These are phyloP conservation scores for Dioszegia hungarica DNA, from an alignment of 768 basidiomycete genomes.

Conservation along the genomic window DNA sequence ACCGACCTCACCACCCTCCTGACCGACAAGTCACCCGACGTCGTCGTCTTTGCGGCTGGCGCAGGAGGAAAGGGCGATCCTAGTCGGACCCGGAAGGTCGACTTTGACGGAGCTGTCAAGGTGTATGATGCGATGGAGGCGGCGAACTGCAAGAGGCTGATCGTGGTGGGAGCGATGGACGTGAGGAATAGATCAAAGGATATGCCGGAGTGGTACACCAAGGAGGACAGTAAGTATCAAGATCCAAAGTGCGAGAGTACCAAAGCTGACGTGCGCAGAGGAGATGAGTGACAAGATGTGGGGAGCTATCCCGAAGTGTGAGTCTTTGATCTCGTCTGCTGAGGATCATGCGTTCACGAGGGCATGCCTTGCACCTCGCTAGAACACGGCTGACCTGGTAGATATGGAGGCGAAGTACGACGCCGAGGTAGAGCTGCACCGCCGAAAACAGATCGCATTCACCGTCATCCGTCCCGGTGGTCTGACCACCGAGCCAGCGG, in stretches of 20 bases:
- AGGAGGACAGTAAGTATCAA: slow-evolving; percentile 22
- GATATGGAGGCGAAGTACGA: slow-evolving; percentile 53
- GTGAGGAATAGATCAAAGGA: slow-evolving; percentile 52
- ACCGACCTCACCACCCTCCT: slow-evolving; percentile 55
- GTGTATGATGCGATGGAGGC: slow-evolving; percentile 65
- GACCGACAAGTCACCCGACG: slow-evolving; percentile 37
- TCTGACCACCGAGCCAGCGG: slow-evolving; percentile 56
- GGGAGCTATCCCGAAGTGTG: slow-evolving; percentile 52
- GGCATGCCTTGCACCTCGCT: no score
- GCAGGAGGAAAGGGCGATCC: slow-evolving; percentile 59
- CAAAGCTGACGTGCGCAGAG: slow-evolving; percentile 51
- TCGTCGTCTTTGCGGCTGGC: slow-evolving; percentile 53
- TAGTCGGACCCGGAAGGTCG: slow-evolving; percentile 55
- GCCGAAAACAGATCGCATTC: slow-evolving; percentile 61
- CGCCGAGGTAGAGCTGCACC: slow-evolving; percentile 52
- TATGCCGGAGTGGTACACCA: slow-evolving; percentile 34
- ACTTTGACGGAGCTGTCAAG: slow-evolving; percentile 63
- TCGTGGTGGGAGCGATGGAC: slow-evolving; percentile 62
- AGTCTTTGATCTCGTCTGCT: no score
- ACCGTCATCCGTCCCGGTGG: slow-evolving; percentile 64
- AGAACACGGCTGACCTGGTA: no score
- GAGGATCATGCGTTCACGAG: no score
- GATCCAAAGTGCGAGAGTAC: no score
- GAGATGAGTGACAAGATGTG: slow-evolving; percentile 49
- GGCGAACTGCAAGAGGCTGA: slow-evolving; percentile 55